These are phyloP conservation scores for Apiospora pterosperma DNA, from an alignment of 2,329 filamentous ascomycete genomes.

Conservation along the genomic window DNA sequence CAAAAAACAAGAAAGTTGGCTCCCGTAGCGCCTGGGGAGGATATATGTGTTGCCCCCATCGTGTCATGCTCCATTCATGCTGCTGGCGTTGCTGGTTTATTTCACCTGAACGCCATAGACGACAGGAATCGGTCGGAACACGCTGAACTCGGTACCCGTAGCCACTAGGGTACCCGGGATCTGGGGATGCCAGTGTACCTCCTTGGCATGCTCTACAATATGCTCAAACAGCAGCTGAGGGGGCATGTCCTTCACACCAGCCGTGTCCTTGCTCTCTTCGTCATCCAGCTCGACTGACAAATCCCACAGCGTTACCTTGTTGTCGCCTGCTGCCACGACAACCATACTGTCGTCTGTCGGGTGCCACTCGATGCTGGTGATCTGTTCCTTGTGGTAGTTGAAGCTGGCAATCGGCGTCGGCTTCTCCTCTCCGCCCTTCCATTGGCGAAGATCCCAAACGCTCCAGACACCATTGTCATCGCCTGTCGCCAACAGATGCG, in stretches of 20 bases:
- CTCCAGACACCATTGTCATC: constrained; percentile 92
- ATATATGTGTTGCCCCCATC: not conserved
- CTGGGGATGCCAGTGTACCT: constrained; percentile 96
- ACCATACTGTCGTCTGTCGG: constrained; percentile 95
- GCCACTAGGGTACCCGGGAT: constrained; percentile 87
- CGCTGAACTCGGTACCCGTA: constrained; percentile 85
- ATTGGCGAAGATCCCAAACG: constrained; percentile 94
- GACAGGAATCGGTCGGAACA: constrained; percentile 81
- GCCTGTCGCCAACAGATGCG: constrained; percentile 85
- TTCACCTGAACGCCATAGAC: constrained; percentile 40
- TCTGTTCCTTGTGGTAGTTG: constrained; percentile 92
- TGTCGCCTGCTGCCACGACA: constrained; percentile 86
- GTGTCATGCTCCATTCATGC: not conserved
- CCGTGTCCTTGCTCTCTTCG: constrained; percentile 89
- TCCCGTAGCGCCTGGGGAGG: not conserved
- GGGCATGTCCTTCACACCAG: constrained; percentile 83
- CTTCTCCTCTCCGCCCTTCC: constrained; percentile 69
- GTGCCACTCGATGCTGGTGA: constrained; percentile 96
- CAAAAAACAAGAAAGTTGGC: not conserved
- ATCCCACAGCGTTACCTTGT: constrained; percentile 95
- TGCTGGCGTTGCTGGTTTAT: constrained; percentile 8
- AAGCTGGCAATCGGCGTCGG: constrained; percentile 89
- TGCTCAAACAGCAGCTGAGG: constrained; percentile 95
- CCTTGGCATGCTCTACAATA: constrained; percentile 92
- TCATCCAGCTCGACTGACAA: constrained; percentile 94